Base-by-base conservation (phyloP, 2,329 filamentous ascomycete genomes). In the Aspergillus bombycis region DNA sequence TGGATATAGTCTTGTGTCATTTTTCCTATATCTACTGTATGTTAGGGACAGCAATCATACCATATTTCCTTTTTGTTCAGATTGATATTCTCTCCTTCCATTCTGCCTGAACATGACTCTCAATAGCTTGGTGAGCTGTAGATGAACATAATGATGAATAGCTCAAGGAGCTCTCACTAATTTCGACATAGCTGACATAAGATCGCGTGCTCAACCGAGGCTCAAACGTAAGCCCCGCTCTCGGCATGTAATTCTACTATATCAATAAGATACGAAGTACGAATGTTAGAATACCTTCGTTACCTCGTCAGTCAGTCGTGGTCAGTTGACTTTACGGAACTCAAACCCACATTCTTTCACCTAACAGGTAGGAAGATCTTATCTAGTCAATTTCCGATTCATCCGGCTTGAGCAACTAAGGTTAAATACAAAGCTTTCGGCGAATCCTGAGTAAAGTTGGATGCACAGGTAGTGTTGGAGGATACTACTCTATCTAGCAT, bases 1-100 rank as follows among this genome's bases (percentile, higher is more conserved):
- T 77, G 76, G 74, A 78, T 77, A 78, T 78, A 77, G 71, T 70
- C 70, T 36, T 36, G 70, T 73, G 71, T 73, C 75, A 62, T 71
- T 71, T 71, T 72, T 71, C 58, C 66, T 66, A 67, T 68, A 68
- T 70, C 64, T 70, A 70, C 69, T 74, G 75, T 74, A 74, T 75
- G 74, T 75, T 75, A 74, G 72, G 67, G 73, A 73, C 72, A 73
- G 72, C 74, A 73, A 75, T 70, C 75, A 78, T 75, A 74, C 69
- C 74, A 71, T 66, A 69, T 76, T 73, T 75, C 63, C 67, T 71
- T 69, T 48, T 63, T 68, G 69, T 71, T 69, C 68, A 65, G 41
- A 32, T 38, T 2, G 55, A n/a, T 41, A 41, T 19, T 10, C 38
- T 41, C 19, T n/a, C 16, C 16, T 41, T 19, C 38, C 19, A 9